Conservation (phyloP, 345 rosid species). For the Citrus sinensis region DVS_A1.0 CM039161.1:4243501-4244000, state of each 20-base stretch:
- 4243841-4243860: neutral
- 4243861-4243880: too few relatives aligned
- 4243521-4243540: neutral
- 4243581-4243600: neutral
- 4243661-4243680: accelerated
- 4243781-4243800: neutral
- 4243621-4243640: too few relatives aligned
- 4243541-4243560: neutral
- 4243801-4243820: neutral
- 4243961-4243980: too few relatives aligned
- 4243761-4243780: neutral
- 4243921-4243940: too few relatives aligned
- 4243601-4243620: neutral
- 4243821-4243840: neutral
- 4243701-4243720: neutral
- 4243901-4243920: accelerated
- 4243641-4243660: too few relatives aligned
- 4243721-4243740: neutral
- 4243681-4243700: too few relatives aligned
- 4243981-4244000: too few relatives aligned
- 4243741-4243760: neutral
- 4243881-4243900: accelerated
- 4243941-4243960: too few relatives aligned
- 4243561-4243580: neutral
- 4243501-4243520: neutral